Conservation (phyloP, 2,329 filamentous ascomycete genomes). For the Escovopsis weberi region DNA sequence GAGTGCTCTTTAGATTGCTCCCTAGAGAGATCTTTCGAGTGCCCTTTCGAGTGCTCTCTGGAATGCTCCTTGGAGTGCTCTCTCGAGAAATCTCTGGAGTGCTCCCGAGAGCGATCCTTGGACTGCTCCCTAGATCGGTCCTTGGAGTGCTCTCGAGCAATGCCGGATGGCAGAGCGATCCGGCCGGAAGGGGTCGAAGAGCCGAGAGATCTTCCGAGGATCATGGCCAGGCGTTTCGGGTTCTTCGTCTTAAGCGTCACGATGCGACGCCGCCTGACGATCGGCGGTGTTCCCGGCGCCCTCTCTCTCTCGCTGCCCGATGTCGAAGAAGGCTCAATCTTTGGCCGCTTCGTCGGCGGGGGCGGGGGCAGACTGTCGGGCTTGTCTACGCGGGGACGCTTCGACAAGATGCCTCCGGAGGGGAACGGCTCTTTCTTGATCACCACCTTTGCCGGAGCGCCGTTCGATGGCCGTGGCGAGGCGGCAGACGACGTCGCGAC, state of each 20-base stretch:
- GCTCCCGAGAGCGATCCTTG: slow-evolving; percentile 12
- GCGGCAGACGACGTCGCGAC: slow-evolving; percentile 10
- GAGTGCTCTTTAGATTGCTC: background rate
- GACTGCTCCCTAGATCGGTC: slow-evolving; percentile 3
- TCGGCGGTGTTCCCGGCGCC: background rate
- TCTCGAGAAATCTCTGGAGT: slow-evolving; percentile 5
- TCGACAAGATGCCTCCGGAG: slow-evolving; percentile 9
- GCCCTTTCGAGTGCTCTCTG: slow-evolving; percentile 12
- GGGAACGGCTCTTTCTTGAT: slow-evolving; percentile 1
- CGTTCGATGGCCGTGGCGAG: slow-evolving; percentile 11
- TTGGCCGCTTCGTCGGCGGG: slow-evolving; percentile 21
- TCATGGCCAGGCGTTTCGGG: slow-evolving; percentile 19
- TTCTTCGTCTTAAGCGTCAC: slow-evolving; percentile 22
- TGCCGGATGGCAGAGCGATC: slow-evolving; percentile 19
- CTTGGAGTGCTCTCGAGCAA: slow-evolving; percentile 7
- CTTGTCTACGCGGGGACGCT: slow-evolving; percentile 24
- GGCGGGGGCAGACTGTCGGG: slow-evolving; percentile 19
- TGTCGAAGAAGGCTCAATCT: slow-evolving; percentile 15
- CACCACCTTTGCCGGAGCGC: slow-evolving; percentile 3
- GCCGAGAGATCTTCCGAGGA: slow-evolving; percentile 17
- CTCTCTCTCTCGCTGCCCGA: slow-evolving; percentile 6
- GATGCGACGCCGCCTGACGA: slow-evolving; percentile 18
- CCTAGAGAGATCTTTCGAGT: slow-evolving; percentile 10
- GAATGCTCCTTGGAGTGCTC: slow-evolving; percentile 12
- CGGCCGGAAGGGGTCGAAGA: slow-evolving; percentile 10